A percentile compares a stretch with the other conserved stretches of the same genome.
These are phyloP conservation scores for Puccinia novopanici DNA, from an alignment of 1,284 basidiomycete genomes.

Conservation along the genomic window DNA sequence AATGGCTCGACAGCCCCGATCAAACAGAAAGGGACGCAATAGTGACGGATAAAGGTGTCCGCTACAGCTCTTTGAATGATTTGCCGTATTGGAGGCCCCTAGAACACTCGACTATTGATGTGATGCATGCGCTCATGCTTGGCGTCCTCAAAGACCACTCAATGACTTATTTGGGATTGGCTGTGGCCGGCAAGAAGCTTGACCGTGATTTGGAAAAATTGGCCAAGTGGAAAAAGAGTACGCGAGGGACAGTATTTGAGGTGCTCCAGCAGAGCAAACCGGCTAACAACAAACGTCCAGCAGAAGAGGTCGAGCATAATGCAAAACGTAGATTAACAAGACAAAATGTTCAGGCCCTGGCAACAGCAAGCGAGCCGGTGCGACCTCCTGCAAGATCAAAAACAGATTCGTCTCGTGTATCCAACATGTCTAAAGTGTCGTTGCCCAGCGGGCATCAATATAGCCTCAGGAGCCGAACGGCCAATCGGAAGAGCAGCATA, in stretches of 20 bases:
- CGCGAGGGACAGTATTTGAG: not conserved
- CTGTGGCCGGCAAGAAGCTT: constrained; percentile 1
- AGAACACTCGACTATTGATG: constrained; percentile 2
- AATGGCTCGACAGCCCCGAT: not conserved
- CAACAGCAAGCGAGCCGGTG: not conserved
- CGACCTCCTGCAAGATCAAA: not conserved
- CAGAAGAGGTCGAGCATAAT: not conserved
- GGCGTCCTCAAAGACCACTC: constrained; percentile 30
- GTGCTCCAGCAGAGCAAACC: not conserved
- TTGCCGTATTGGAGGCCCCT: too few species aligned
- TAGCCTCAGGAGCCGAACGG: not conserved
- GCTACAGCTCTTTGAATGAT: constrained; percentile 15
- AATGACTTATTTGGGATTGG: not conserved
- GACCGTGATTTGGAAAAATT: constrained; percentile 4
- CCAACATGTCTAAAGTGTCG: too few species aligned
- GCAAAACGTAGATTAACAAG: not conserved
- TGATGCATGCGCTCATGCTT: constrained; percentile 26
- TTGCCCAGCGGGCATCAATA: not conserved
- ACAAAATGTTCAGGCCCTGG: not conserved
- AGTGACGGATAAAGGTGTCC: constrained; percentile 16
- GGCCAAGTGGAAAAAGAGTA: not conserved
- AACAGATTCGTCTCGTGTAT: not conserved
- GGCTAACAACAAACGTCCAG: not conserved
- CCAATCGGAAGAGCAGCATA: not conserved
- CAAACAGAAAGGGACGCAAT: not conserved